These are phyloP conservation scores for Fusarium circinatum DNA, from an alignment of 2,329 filamentous ascomycete genomes.

Conservation along the genomic window DNA sequence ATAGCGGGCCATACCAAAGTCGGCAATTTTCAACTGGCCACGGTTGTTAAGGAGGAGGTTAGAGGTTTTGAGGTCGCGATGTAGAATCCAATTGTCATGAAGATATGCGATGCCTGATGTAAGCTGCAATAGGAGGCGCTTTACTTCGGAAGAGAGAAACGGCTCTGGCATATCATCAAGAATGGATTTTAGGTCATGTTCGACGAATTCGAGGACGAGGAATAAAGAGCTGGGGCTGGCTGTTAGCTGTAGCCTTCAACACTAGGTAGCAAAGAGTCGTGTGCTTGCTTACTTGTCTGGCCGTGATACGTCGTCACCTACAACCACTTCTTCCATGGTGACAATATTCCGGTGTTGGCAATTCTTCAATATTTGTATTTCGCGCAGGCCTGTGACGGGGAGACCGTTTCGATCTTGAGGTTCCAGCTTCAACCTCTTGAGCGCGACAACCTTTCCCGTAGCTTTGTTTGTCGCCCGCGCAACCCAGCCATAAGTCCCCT, in stretches of 20 bases:
- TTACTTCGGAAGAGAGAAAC: slow-evolving; percentile 91
- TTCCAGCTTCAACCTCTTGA: slow-evolving; percentile 95
- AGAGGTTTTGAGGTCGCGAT: slow-evolving; percentile 92
- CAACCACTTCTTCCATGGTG: slow-evolving; percentile 82
- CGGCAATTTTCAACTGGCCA: slow-evolving; percentile 92
- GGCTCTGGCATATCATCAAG: slow-evolving; percentile 95
- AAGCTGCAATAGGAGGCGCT: slow-evolving; percentile 88
- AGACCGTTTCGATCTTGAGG: slow-evolving; percentile 77
- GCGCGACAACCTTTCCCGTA: slow-evolving; percentile 84
- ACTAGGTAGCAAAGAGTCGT: slow-evolving; percentile 31
- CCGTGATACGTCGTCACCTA: slow-evolving; percentile 69
- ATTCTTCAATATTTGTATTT: slow-evolving; percentile 90
- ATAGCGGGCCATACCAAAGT: slow-evolving; percentile 97
- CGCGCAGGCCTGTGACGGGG: slow-evolving; percentile 89
- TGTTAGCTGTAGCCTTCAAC: slow-evolving; percentile 10
- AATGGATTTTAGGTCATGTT: slow-evolving; percentile 94
- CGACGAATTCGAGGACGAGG: slow-evolving; percentile 95
- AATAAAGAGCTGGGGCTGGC: slow-evolving; percentile 71
- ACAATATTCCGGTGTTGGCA: slow-evolving; percentile 87
- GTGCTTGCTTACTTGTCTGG: slow-evolving; percentile 61
- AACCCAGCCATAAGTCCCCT: slow-evolving; percentile 96
- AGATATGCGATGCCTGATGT: slow-evolving; percentile 84
- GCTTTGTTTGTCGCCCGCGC: slow-evolving; percentile 80
- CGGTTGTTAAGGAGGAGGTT: slow-evolving; percentile 96
- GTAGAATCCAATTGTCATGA: slow-evolving; percentile 89